Percentiles rank a stretch among this genome's conserved stretches.
These are phyloP conservation scores for Lasiosphaeriaceae sp. DNA, from an alignment of 495 filamentous ascomycete species.

Conservation along the genomic window DNA sequence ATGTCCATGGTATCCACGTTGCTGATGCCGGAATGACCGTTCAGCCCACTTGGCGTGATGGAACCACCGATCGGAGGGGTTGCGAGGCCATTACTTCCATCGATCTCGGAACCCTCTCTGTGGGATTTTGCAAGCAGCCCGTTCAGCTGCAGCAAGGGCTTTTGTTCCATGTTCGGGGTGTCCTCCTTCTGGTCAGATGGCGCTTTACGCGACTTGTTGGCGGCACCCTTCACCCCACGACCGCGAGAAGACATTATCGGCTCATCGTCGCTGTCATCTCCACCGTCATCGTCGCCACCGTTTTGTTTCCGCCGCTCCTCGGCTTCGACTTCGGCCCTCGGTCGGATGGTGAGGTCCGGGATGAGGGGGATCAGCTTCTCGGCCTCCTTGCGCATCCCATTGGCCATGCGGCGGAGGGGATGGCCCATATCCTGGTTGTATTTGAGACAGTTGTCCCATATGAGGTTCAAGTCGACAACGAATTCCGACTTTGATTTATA, in stretches of 20 bases:
- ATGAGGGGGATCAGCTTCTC: constrained; percentile 94
- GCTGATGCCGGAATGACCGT: constrained; percentile 61
- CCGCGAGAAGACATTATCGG: constrained; percentile 97
- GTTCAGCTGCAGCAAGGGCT: constrained; percentile 52
- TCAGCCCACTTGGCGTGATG: constrained; percentile 70
- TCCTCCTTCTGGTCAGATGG: constrained; percentile 73
- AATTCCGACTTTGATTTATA: constrained; percentile 97
- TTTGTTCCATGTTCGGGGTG: constrained; percentile 65
- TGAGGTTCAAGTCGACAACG: constrained; percentile 85
- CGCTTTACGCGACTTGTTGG: constrained; percentile 76
- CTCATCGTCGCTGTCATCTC: constrained; percentile 92
- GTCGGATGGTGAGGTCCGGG: constrained; percentile 82
- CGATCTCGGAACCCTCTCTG: constrained; percentile 49
- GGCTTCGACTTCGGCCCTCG: constrained; percentile 92
- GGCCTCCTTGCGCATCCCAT: constrained; percentile 93
- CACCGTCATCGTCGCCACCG: constrained; percentile 72
- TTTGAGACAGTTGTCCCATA: constrained; percentile 93
- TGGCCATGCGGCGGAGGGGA: constrained; percentile 84
- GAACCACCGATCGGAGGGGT: constrained; percentile 78
- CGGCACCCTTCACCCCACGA: constrained; percentile 64
- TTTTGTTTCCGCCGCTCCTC: constrained; percentile 84
- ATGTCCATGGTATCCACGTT: constrained; percentile 80
- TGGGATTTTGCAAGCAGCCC: constrained; percentile 44
- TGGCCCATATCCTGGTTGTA: constrained; percentile 92
- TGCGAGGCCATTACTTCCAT: constrained; percentile 76